phyloP scores from a whole-genome alignment of 768 basidiomycete genomes.

The Tephrocybe sp. region DNA sequence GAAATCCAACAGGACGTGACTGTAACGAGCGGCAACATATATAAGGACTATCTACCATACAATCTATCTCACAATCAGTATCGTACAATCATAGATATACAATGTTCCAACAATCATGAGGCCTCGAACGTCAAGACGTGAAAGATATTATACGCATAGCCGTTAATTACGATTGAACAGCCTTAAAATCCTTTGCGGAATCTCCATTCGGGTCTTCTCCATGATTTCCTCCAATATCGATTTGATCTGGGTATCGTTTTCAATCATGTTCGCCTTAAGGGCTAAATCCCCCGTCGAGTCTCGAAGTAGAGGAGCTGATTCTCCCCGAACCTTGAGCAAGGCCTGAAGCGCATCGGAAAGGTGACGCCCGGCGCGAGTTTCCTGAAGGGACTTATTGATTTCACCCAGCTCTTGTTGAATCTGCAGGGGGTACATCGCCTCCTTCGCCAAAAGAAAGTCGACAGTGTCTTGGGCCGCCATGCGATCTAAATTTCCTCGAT shows the following conservation, averaged over 20 bases:
- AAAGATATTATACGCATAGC: neutral
- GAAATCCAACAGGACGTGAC: too few species aligned
- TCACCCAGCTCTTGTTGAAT: slow-evolving; percentile 13
- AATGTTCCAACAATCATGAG: neutral
- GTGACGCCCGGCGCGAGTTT: slow-evolving; percentile 8
- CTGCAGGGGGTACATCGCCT: slow-evolving; percentile 10
- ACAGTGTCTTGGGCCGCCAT: slow-evolving; percentile 14
- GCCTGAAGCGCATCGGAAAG: slow-evolving; percentile 5
- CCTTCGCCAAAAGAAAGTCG: slow-evolving; percentile 17
- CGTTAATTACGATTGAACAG: neutral
- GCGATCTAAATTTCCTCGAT: slow-evolving; percentile 5
- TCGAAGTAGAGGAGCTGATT: slow-evolving; percentile 7
- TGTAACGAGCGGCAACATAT: too few species aligned
- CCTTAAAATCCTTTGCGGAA: slow-evolving; percentile 5
- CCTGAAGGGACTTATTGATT: slow-evolving; percentile 5
- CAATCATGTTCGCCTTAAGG: neutral
- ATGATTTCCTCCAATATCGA: slow-evolving; percentile 3
- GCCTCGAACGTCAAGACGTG: neutral
- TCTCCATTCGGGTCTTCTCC: slow-evolving; percentile 2
- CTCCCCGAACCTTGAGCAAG: slow-evolving; percentile 6
- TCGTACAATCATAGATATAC: too few species aligned
- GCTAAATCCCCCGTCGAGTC: neutral
- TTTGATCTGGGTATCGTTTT: slow-evolving; percentile 8
- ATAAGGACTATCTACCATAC: too few species aligned
- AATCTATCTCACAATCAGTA: too few species aligned